Conservation (phyloP, 1,284 basidiomycete genomes). For the Golubevia sp. region DNA sequence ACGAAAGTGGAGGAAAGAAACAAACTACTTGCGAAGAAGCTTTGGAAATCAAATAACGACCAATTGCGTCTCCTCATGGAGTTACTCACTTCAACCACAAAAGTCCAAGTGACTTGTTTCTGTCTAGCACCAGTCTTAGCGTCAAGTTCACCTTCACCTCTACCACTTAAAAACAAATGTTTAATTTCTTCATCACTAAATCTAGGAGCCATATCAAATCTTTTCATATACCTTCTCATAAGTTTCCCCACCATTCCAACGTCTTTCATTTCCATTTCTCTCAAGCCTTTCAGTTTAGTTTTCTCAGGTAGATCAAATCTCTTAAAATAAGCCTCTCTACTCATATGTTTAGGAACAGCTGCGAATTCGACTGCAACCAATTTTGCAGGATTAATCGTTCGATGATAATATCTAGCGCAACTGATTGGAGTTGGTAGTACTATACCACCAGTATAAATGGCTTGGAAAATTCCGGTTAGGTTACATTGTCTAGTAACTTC, state of each 20-base stretch:
- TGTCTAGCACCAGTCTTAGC: slow-evolving; percentile 64
- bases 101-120: slow-evolving; percentile 90
- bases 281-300: slow-evolving; percentile 63
- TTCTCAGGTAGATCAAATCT: slow-evolving; percentile 32
- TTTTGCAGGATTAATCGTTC: slow-evolving; percentile 87
- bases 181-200: slow-evolving; percentile 79
- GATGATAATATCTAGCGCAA: slow-evolving; percentile 80
- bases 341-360: slow-evolving; percentile 62
- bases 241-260: slow-evolving; percentile 75
- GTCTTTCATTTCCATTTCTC: slow-evolving; percentile 86
- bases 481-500: slow-evolving; percentile 94
- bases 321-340: slow-evolving; percentile 30
- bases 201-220: slow-evolving; percentile 82
- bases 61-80: background rate
- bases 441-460: slow-evolving; percentile 80
- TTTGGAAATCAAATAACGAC: background rate
- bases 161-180: slow-evolving; percentile 87
- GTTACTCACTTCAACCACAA: slow-evolving; percentile 87
- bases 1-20: too few species aligned
- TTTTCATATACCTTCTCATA: slow-evolving; percentile 78
- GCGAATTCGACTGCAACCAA: slow-evolving; percentile 90
- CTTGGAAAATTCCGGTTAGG: slow-evolving; percentile 89
- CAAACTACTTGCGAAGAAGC: too few species aligned
- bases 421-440: slow-evolving; percentile 53
- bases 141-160: slow-evolving; percentile 70